Base-by-base conservation (phyloP, 768 basidiomycete genomes). In the Tubosaeta sp. region DNA sequence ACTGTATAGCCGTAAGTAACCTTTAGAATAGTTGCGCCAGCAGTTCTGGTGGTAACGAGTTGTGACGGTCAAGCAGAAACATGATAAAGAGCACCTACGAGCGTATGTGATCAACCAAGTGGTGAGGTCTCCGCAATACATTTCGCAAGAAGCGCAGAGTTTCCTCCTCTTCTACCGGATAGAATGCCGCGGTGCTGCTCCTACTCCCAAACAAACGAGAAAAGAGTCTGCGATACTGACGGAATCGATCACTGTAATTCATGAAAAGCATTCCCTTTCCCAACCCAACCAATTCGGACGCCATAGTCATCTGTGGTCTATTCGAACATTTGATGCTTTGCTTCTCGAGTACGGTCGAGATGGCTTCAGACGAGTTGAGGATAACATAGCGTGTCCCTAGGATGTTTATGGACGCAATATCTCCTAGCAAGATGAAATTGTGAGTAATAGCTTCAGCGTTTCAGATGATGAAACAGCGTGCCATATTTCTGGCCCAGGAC, bases 401-500 rank as follows among this genome's bases (percentile, higher is more conserved):
- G 24, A 79, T 49, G 32, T 8, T 59, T 4, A 59, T 27, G 18
- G 53, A 49, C 13, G 41, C 50, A 32, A 66, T 50, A 11, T 49
- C 57, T 13, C 63, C 63, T 66, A 19, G 8, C 9, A 63, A 61
- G 42, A 74, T 48, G 48, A 29, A 41, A 9, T 1, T 6, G 3
- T 48, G 24, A 49, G 14, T 3, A 8, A 29, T 6, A 27, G 7
- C 16, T 19, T 19, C 16, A 22, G 25, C 25, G 4, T 46, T 38
- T 19, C 13, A 32, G 13, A 42, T 14, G 9, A 24, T 14, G 2
- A 9, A 34, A 36, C 30, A 11, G 57, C 71, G 30, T 55, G 74
- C 82, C 82, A 55, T 75, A 84, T 61, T 65, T 67, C 54, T 78
- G 72, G 3, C 79, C 73, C 76, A 83, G 76, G 18, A 71, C 68